Evolutionary conservation across 2,329 filamentous ascomycete genomes (phyloP).

Genomic region (Xylariaceae sp.): DNA sequence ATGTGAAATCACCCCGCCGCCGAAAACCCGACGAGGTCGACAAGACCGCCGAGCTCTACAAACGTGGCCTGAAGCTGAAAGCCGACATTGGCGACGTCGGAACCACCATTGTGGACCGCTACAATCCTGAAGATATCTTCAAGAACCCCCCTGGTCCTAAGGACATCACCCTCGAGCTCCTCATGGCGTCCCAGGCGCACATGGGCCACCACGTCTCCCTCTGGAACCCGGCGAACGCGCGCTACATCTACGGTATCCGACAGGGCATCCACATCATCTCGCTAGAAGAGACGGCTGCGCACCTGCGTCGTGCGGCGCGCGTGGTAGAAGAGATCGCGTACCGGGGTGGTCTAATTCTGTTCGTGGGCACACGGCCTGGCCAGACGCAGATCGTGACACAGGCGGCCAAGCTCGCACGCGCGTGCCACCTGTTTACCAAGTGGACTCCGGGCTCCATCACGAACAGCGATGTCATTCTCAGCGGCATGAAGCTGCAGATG

Average conservation of each 20-base stretch:
- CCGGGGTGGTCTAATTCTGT: constrained; percentile 78
- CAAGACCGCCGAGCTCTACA: constrained; percentile 35
- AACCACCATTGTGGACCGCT: constrained; percentile 47
- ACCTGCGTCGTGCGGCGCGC: constrained; percentile 88
- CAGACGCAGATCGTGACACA: constrained; percentile 76
- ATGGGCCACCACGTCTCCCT: constrained; percentile 85
- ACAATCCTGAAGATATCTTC: constrained; percentile 62
- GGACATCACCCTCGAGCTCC: constrained; percentile 83
- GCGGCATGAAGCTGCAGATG: constrained; percentile 62
- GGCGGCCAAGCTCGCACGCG: constrained; percentile 70
- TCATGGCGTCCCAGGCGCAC: constrained; percentile 82
- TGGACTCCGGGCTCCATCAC: constrained; percentile 92
- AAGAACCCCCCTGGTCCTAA: constrained; percentile 67
- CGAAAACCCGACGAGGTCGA: constrained; percentile 23
- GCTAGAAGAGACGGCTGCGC: constrained; percentile 79
- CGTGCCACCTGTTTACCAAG: constrained; percentile 84
- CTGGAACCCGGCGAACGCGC: constrained; percentile 91
- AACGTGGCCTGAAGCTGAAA: constrained; percentile 39
- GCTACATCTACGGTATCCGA: constrained; percentile 88
- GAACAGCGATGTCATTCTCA: constrained; percentile 86
- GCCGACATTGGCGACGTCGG: constrained; percentile 45
- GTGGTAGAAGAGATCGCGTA: constrained; percentile 83
- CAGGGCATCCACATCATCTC: constrained; percentile 90
- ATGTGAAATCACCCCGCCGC: constrained; percentile 20
- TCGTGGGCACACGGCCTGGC: constrained; percentile 79